phyloP scores from a whole-genome alignment of 2,329 filamentous ascomycete genomes.

The Exophiala bonariae region DNA sequence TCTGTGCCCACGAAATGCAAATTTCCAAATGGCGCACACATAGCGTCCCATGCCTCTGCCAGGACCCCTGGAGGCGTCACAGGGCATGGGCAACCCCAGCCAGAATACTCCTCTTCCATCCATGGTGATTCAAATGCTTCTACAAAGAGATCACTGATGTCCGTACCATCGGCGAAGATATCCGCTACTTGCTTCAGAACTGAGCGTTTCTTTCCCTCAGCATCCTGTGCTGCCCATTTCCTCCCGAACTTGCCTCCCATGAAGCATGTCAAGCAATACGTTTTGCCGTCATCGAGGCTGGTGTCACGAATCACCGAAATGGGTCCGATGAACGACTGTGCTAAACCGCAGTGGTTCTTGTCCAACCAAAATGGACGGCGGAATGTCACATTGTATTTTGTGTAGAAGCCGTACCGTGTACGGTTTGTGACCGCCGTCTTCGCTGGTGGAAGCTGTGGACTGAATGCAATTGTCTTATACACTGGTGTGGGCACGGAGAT shows the following conservation, averaged over 20 bases:
- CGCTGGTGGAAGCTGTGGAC: constrained; percentile 44
- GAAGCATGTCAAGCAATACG: constrained; percentile 42
- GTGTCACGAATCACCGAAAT: constrained; percentile 42
- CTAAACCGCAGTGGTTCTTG: constrained; percentile 37
- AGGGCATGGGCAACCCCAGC: constrained; percentile 44
- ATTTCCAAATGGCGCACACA: constrained; percentile 40
- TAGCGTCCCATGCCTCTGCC: constrained; percentile 31
- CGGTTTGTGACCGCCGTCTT: constrained; percentile 41
- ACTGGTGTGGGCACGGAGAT: constrained; percentile 50
- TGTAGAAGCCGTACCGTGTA: constrained; percentile 48
- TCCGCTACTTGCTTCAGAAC: constrained; percentile 35
- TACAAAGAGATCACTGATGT: constrained; percentile 16
- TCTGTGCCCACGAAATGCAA: constrained; percentile 59
- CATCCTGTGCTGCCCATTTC: constrained; percentile 34
- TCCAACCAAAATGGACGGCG: constrained; percentile 46
- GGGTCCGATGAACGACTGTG: constrained; percentile 40
- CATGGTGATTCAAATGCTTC: constrained; percentile 36
- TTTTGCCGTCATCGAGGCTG: constrained; percentile 30
- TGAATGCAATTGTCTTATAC: constrained; percentile 48
- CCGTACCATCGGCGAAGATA: constrained; percentile 28
- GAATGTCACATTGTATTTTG: constrained; percentile 52
- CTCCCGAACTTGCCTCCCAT: constrained; percentile 37
- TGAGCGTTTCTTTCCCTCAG: constrained; percentile 24
- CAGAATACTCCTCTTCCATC: constrained; percentile 38
- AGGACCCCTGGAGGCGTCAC: constrained; percentile 41